phyloP scores from a whole-genome alignment of 768 basidiomycete genomes.

The Imleria badia region DNA sequence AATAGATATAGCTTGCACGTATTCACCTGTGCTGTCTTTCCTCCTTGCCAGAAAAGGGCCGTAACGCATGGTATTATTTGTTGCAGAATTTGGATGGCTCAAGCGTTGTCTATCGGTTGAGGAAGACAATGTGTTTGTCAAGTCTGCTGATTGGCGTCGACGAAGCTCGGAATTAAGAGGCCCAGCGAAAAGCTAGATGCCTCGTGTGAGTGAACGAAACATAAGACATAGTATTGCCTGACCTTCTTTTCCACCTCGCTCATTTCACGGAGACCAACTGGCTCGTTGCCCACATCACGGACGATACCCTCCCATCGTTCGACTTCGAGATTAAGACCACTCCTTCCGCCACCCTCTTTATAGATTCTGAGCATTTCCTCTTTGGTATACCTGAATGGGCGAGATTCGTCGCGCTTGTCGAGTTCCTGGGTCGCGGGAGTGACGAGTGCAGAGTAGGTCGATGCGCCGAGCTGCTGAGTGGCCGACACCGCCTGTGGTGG shows the following conservation, averaged over 20 bases:
- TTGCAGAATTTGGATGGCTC: constrained; percentile 47
- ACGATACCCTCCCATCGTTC: constrained; percentile 90
- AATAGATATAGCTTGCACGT: background rate
- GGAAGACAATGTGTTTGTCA: constrained; percentile 57
- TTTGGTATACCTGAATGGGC: constrained; percentile 86
- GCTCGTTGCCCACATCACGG: constrained; percentile 70
- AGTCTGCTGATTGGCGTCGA: constrained; percentile 79
- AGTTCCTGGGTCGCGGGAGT: constrained; percentile 43
- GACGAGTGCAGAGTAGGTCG: constrained; percentile 69
- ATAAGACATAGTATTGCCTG: constrained; percentile 22
- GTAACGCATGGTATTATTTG: constrained; percentile 60
- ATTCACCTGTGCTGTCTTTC: constrained; percentile 67
- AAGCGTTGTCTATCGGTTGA: constrained; percentile 62
- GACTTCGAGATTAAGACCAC: constrained; percentile 78
- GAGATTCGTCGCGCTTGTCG: constrained; percentile 61
- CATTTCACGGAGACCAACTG: constrained; percentile 76
- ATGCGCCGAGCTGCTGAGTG: constrained; percentile 54
- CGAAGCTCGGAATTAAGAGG: constrained; percentile 84
- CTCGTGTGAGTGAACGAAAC: constrained; percentile 29
- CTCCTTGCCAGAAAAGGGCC: constrained; percentile 56
- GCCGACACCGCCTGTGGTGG: constrained; percentile 45
- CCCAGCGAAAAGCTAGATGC: constrained; percentile 70
- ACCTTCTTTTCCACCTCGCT: constrained; percentile 88
- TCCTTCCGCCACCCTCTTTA: constrained; percentile 71
- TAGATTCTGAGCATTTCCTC: constrained; percentile 84